Percentiles rank a stretch among this genome's conserved stretches.
Conservation (phyloP, 1,284 basidiomycete genomes). For the Laetiporus sulphureus region DNA sequence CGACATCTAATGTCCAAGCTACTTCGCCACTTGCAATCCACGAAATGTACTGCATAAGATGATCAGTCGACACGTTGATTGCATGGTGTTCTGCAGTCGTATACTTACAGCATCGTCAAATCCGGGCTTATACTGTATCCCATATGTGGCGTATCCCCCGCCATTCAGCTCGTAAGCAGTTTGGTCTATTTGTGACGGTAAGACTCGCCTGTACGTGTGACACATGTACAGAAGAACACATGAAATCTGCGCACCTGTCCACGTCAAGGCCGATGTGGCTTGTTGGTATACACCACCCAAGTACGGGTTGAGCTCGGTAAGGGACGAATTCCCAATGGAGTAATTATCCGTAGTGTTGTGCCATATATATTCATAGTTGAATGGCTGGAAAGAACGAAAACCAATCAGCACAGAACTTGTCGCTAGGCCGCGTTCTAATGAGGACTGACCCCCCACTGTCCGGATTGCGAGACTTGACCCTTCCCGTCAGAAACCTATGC, state of each 20-base stretch:
- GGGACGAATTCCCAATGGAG: constrained; percentile 35
- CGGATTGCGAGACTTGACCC: constrained; percentile 40
- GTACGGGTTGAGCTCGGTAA: constrained; percentile 45
- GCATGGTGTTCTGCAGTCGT: not conserved
- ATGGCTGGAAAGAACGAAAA: constrained; percentile 28
- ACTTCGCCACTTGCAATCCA: constrained; percentile 66
- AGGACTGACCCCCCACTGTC: constrained; percentile 33
- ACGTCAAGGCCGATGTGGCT: constrained; percentile 31
- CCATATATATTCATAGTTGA: constrained; percentile 37
- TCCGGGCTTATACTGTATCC: constrained; percentile 25
- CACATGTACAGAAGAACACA: not conserved
- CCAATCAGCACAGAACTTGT: not conserved
- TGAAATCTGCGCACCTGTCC: constrained; percentile 18
- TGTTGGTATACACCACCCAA: constrained; percentile 49
- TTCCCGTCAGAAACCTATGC: constrained; percentile 7
- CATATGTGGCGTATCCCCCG: constrained; percentile 18
- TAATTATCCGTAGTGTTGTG: constrained; percentile 36
- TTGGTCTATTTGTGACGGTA: constrained; percentile 15
- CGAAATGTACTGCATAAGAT: constrained; percentile 56
- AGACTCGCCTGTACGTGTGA: not conserved
- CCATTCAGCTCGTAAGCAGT: constrained; percentile 21
- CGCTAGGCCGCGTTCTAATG: not conserved
- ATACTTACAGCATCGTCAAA: constrained; percentile 23
- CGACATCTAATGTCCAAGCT: constrained; percentile 70
- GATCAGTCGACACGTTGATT: too few species aligned